Conservation (phyloP, 495 filamentous ascomycete genomes). For the Aspergillus bertholletiae region DNA sequence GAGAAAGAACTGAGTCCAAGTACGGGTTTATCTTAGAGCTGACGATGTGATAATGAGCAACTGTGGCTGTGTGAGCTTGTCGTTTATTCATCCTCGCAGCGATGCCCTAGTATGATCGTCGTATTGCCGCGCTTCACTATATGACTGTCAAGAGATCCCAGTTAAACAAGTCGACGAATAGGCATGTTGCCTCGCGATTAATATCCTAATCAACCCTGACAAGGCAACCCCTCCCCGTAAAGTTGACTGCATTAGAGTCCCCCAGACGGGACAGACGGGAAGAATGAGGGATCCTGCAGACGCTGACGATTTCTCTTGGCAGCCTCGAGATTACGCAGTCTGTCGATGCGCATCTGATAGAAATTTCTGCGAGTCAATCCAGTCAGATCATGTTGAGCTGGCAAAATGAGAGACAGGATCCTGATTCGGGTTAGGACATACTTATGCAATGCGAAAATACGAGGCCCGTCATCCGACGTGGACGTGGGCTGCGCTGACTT, state of each 20-base stretch:
- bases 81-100: neutral
- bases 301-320: constrained; percentile 80
- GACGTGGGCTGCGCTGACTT: constrained; percentile 24
- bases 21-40: neutral
- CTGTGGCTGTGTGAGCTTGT: neutral
- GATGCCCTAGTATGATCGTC: neutral
- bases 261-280: constrained; percentile 78
- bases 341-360: constrained; percentile 79
- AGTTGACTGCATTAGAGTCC: constrained; percentile 38
- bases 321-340: constrained; percentile 72
- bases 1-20: neutral
- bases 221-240: neutral
- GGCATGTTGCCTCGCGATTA: neutral
- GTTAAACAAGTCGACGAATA: neutral
- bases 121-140: neutral
- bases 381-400: constrained; percentile 6
- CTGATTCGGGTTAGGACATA: constrained; percentile 36
- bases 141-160: neutral
- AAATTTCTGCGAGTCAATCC: constrained; percentile 58
- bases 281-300: constrained; percentile 70
- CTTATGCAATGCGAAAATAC: constrained; percentile 86
- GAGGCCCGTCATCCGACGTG: constrained; percentile 49
- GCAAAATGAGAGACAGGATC: neutral
- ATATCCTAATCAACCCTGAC: neutral
- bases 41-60: neutral